Evolutionary conservation across 169 alveolate genomes (phyloP), one percentile per base, ranked within the genome.

Genomic region (Eimeria brunetti): DNA sequence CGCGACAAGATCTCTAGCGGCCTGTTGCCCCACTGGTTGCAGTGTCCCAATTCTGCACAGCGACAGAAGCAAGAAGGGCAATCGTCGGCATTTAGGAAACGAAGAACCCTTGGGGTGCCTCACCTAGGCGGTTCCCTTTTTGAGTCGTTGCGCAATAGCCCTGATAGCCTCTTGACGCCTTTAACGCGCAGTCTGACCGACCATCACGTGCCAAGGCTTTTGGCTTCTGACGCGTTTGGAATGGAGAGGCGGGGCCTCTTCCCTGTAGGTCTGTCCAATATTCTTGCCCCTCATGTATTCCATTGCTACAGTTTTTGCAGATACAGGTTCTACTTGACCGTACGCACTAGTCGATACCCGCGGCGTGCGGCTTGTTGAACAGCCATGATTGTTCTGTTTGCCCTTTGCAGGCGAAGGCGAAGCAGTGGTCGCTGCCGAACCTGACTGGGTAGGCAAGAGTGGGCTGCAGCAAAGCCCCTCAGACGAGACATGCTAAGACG

Each of bases 1-100:
- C 56, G 96, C 80, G 95, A 90, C 89, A 90, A 90, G 85, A 80
- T 81, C 27, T n/a, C 75, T 16, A 71, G 95, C 56, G 93, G 93
- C 44, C 64, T 86, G 81, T 86, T 81, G 80, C 90, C 95, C 44
- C 89, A 91, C 49, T 91, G 95, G 95, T 76, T 80, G 62, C 91
- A 80, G 73, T 24, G 90, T 24, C 76, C 90, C 64, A 75, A 64
- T 27, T 51, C 78, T n/a, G 86, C 85, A 14, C 90, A 56, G 58
- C 67, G 67, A 27, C 91, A 86, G 22, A 51, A 62, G 76, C 92
- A 85, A 38, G 83, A 86, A 20, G 64, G 64, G 33, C 93, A 86
- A 20, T 58, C 24, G 49, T 64, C 80, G 33, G 64, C 60, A 14
- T 12, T 22, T 33, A 56, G 64, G 67, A 60, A 64, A 2, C 67